Evolutionary conservation across 768 basidiomycete species (phyloP).

Genomic region (Trametes maxima): DNA sequence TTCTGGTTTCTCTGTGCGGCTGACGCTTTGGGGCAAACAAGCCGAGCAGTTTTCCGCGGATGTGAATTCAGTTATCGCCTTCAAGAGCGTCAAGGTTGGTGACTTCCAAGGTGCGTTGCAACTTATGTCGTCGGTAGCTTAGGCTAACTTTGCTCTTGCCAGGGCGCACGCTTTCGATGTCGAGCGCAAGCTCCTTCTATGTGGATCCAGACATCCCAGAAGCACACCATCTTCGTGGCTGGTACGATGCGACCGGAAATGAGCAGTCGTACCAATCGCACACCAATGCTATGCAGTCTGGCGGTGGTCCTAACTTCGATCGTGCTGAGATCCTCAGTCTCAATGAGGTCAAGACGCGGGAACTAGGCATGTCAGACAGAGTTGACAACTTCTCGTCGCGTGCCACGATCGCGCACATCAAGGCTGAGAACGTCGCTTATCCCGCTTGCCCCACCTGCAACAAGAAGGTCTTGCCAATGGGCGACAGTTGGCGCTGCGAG

Average conservation of each 20-base stretch:
- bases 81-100: constrained; percentile 92
- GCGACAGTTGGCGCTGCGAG: constrained; percentile 87
- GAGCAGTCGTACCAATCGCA: constrained; percentile 72
- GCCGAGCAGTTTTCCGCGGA: constrained; percentile 76
- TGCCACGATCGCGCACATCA: constrained; percentile 89
- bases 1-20: constrained; percentile 71
- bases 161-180: constrained; percentile 87
- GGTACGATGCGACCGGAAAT: constrained; percentile 81
- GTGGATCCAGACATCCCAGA: constrained; percentile 92
- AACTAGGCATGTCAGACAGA: constrained; percentile 76
- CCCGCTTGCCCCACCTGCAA: constrained; percentile 89
- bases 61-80: constrained; percentile 76
- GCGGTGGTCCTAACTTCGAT: constrained; percentile 53
- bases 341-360: constrained; percentile 75
- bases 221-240: constrained; percentile 83
- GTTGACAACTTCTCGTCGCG: constrained; percentile 77
- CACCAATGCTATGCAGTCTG: constrained; percentile 46
- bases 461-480: constrained; percentile 82
- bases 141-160: not conserved
- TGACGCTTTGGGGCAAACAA: constrained; percentile 96
- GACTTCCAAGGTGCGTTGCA: constrained; percentile 74
- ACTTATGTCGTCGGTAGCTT: not conserved
- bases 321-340: constrained; percentile 74
- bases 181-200: constrained; percentile 78
- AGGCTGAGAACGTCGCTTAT: constrained; percentile 78